Evolutionary conservation across 768 basidiomycete genomes (phyloP), one percentile per base, ranked within the genome.

Genomic region (Hortiboletus flavorubellus): DNA sequence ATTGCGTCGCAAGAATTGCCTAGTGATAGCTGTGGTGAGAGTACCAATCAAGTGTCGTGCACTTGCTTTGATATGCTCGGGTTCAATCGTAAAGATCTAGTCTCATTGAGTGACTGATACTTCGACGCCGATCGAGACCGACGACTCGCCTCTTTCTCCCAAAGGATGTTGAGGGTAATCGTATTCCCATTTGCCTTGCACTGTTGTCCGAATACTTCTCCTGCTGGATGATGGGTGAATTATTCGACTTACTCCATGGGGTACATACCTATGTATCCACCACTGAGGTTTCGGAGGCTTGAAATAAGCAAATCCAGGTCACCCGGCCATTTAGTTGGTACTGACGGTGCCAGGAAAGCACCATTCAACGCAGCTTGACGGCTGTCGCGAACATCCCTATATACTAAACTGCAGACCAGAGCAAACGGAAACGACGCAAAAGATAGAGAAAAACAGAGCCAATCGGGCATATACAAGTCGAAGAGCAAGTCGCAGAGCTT

Each of bases 61-160:
- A 35, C 53, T 49, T 49, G 68, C 72, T 64, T 74, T 79, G 65
- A 79, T 73, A 47, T 78, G 67, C 29, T 78, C 76, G 1, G 80
- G 80, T 55, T 81, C 79, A 7, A 60, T 56, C 2, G 79, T 80
- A 21, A 79, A 60, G 51, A 80, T 63, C 77, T 78, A 18, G 15
- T 40, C 34, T 26, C 12, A 29, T 37, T 29, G 35, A 33, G n/a
- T 34, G 26, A 49, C 31, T 30, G 11, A 40, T 30, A 14, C 4
- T 29, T 16, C 37, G 30, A 30, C 6, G 14, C 4, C 31, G n/a
- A 45, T 34, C 33, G 35, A 45, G 5, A 31, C 11, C 37, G 12
- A 62, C 34, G 12, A 62, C 73, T 12, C 45, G 71, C 78, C 65
- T 69, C 64, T 46, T 74, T 64, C 46, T 77, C 72, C 53, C 72